These are phyloP conservation scores for Colletotrichum trifolii DNA, from an alignment of 2,329 filamentous ascomycete species.

Conservation along the genomic window DNA sequence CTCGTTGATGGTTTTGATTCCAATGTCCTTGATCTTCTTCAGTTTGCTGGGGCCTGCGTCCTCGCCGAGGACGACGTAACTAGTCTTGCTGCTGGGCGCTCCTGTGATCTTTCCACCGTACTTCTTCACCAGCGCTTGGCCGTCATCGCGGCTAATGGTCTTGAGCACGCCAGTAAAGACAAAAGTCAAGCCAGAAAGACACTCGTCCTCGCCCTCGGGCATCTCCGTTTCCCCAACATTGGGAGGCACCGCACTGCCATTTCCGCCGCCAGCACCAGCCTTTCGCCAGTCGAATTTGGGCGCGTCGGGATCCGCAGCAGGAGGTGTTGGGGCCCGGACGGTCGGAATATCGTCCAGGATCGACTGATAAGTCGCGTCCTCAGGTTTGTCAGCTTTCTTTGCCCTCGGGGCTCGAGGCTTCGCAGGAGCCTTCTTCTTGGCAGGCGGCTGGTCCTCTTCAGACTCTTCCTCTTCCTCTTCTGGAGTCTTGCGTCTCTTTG, in stretches of 20 bases:
- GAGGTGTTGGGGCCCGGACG: constrained; percentile 85
- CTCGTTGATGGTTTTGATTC: constrained; percentile 93
- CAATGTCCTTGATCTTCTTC: constrained; percentile 81
- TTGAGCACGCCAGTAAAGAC: constrained; percentile 94
- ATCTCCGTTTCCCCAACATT: constrained; percentile 75
- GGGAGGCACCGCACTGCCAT: constrained; percentile 69
- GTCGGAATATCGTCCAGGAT: constrained; percentile 91
- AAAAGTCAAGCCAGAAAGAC: constrained; percentile 88
- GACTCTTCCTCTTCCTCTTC: constrained; percentile 64
- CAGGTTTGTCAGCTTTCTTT: constrained; percentile 74
- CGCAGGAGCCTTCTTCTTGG: constrained; percentile 68
- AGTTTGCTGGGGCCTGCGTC: constrained; percentile 96
- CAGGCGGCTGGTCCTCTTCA: constrained; percentile 69
- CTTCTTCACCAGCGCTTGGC: constrained; percentile 85
- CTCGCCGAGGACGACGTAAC: constrained; percentile 88
- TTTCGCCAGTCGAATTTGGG: constrained; percentile 84
- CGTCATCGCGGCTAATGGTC: constrained; percentile 85
- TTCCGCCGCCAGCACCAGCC: constrained; percentile 65
- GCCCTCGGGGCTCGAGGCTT: constrained; percentile 68
- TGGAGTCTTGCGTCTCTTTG: constrained; percentile 69
- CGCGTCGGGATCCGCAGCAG: constrained; percentile 72
- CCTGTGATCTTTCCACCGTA: constrained; percentile 92
- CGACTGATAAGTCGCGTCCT: constrained; percentile 79
- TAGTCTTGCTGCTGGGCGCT: constrained; percentile 91
- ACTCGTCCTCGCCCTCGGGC: constrained; percentile 87